A percentile compares a stretch with the other conserved stretches of the same genome.
Evolutionary conservation across 176 grass and related monocot species (phyloP).

Genomic region (Saccharum spontaneum): DNA sequence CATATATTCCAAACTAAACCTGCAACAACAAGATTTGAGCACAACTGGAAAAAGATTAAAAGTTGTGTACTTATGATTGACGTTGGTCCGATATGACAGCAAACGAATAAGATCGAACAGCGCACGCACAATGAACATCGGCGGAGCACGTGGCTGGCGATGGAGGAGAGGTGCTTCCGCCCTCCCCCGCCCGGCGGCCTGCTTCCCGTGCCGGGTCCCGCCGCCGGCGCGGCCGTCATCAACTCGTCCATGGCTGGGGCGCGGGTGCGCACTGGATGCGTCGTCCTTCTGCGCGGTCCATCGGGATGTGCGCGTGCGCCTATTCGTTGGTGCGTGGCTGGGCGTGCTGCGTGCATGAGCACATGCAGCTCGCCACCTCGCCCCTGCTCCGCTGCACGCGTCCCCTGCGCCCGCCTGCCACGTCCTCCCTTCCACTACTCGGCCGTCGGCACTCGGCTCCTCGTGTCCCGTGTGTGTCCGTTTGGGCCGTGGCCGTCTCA

Average conservation of each 20-base stretch:
- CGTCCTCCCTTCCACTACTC: not conserved
- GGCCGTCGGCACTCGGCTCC: not conserved
- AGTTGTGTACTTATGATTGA: not conserved
- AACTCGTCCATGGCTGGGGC: slow-evolving; percentile 13
- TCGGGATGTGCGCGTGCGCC: not conserved
- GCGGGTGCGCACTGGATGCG: no score
- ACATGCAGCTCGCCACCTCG: slow-evolving; percentile 53
- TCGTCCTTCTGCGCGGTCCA: not conserved
- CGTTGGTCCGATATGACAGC: not conserved
- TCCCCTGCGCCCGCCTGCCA: slow-evolving; percentile 17
- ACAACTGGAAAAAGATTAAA: not conserved
- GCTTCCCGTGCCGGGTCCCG: not conserved
- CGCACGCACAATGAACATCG: slow-evolving; percentile 66
- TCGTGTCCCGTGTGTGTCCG: no score
- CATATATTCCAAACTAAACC: not conserved
- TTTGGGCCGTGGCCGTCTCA: no score
- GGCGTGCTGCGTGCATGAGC: slow-evolving; percentile 39
- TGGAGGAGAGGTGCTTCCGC: slow-evolving; percentile 67
- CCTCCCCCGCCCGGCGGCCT: not conserved
- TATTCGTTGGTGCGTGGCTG: not conserved
- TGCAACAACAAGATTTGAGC: not conserved
- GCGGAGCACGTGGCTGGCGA: slow-evolving; percentile 69
- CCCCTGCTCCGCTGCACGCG: slow-evolving; percentile 22
- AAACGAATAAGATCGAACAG: not conserved
- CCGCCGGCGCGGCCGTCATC: not conserved